Base-by-base conservation (phyloP, 139 green algal species). In the Coccomyxa sp. region DNA sequence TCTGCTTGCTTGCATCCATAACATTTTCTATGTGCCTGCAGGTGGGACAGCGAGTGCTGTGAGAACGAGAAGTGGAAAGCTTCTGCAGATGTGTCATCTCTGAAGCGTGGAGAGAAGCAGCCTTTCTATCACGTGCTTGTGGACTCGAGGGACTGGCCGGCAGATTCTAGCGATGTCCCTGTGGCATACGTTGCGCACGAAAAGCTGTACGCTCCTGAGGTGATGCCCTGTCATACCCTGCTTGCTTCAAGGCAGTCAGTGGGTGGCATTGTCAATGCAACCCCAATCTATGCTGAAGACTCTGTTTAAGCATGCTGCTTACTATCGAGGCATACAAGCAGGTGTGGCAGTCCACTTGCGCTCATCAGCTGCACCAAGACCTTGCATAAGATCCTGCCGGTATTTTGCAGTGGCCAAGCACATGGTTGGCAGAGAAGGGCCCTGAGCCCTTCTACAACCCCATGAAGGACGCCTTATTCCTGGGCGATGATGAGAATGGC, bases 181-280 rank as follows among this genome's bases (percentile, higher is more conserved):
- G 87, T 97, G 8, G 91, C 91, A 1, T 97, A 97, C 77, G 90
- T 93, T 12, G 70, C 90, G 8, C 74, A 95, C 78, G 92, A 94
- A 75, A 71, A 87, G 54, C 83, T 95, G 8, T 40, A 41, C 9
- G 74, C 83, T 31, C 87, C 89, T 29, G 83, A 92, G 85, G 54
- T 88, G 34, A n/a, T n/a, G n/a, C n/a, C n/a, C n/a, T 16, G 29
- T 33, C 29, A 24, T 36, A 39, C 36, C 22, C 35, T 33, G 10
- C 5, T 31, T 75, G 37, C 29, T 37, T 3, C 6, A 79, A 24
- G 12, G 9, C 54, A 41, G 24, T 41, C 35, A n/a, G 34, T 73
- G 29, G 3, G 7, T 70, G 40, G 40, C 14, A 2, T 37, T 70
- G 6, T 78, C 29, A 41, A 31, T 69, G 2, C 41, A 41, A 2